Conservation (phyloP, 2,329 filamentous ascomycete species). For the Aspergillus proliferans region DNA sequence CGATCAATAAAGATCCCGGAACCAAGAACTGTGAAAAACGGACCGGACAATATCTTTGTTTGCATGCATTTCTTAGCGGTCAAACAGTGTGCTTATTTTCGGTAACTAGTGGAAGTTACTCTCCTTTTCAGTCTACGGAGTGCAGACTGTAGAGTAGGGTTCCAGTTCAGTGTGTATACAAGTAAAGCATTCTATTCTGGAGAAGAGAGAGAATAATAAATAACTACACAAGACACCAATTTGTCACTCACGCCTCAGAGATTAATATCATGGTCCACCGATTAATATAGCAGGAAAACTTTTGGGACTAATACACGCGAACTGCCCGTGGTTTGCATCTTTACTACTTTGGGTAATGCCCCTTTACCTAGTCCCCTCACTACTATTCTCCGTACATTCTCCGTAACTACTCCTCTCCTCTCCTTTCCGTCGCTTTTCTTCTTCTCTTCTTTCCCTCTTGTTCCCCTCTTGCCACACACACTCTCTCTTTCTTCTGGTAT, state of each 20-base stretch:
- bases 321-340: too few species aligned
- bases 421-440: conserved; percentile 2
- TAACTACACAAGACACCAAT: too few species aligned
- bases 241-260: too few species aligned
- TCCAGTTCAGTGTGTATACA: too few species aligned
- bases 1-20: neutral
- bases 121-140: neutral
- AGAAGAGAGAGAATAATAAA: too few species aligned
- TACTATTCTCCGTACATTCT: neutral
- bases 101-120: neutral
- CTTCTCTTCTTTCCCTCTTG: conserved; percentile 34
- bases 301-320: too few species aligned
- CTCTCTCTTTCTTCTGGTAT: conserved; percentile 47
- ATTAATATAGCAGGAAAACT: too few species aligned
- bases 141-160: too few species aligned
- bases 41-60: neutral
- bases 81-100: neutral
- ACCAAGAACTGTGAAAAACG: neutral
- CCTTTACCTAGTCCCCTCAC: neutral
- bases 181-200: too few species aligned
- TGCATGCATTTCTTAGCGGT: neutral
- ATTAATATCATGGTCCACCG: too few species aligned
- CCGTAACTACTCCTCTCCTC: neutral
- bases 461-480: conserved; percentile 13
- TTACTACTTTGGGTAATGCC: neutral